Evolutionary conservation across 2,329 filamentous ascomycete genomes (phyloP), one percentile per base, ranked within the genome.

Genomic region (Xylaria sp.): DNA sequence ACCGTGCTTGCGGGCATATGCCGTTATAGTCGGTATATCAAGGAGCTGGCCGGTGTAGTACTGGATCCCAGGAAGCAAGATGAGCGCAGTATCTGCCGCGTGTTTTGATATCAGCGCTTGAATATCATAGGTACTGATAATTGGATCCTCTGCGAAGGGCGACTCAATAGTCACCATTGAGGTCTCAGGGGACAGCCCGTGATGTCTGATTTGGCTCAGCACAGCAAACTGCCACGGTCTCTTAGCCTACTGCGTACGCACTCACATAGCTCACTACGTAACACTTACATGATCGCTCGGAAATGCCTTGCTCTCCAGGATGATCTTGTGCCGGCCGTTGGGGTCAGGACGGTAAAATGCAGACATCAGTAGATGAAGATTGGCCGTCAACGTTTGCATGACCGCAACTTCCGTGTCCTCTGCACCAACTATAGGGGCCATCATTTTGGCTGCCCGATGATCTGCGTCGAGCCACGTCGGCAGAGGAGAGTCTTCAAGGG

Each of bases 21-120:
- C 84, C 1, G 92, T 94, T 78, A 95, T 94, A 66, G 84, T 86
- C 52, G 87, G 83, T 55, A 95, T 92, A 75, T 94, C 91, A 71
- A 95, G 88, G 73, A 90, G 87, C 76, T 94, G 92, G 60, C 92
- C 92, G 0, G 91, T 93, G 80, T 94, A 94, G 81, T 91, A 95
- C 76, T 95, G 92, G 63, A 95, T 89, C 1, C 91, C 92, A 0
- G 92, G 91, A 3, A 95, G 86, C 23, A 94, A 84, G n/a, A 94
- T 82, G 23, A 95, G 79, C 3, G 92, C 90, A 2, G 91, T 90
- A 20, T 85, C 86, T 7, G 85, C 81, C 20, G 90, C 90, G 77
- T 94, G 89, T 39, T 87, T 80, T 67, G 90, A 87, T 75, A 94
- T 94, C 13, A 88, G 80, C 23, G 86, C 85, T 52, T 92, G 83